A percentile compares a stretch with the other conserved stretches of the same genome.
phyloP scores from a whole-genome alignment of 2,329 filamentous ascomycete genomes.

The Mycocentrospora acerina region DNA sequence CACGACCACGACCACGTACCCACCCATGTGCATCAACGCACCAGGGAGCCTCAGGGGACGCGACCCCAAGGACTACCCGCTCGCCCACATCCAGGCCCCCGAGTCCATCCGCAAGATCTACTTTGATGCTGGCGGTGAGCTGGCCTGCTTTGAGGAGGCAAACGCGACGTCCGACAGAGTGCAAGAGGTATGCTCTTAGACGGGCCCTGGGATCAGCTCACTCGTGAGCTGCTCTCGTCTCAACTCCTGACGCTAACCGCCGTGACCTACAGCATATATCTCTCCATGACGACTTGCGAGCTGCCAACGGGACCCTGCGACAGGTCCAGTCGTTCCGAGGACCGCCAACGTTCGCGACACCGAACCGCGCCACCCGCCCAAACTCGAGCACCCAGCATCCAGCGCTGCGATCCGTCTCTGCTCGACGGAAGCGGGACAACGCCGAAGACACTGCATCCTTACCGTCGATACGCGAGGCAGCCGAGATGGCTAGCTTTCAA shows the following conservation, averaged over 20 bases:
- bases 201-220: slow-evolving; percentile 17
- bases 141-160: slow-evolving; percentile 64
- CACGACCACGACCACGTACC: slow-evolving; percentile 78
- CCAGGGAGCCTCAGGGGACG: slow-evolving; percentile 70
- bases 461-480: slow-evolving; percentile 57
- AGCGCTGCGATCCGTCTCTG: slow-evolving; percentile 27
- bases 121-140: slow-evolving; percentile 66
- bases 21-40: slow-evolving; percentile 77
- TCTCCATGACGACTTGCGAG: slow-evolving; percentile 47
- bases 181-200: slow-evolving; percentile 51
- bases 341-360: slow-evolving; percentile 44
- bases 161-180: slow-evolving; percentile 58
- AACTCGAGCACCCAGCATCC: slow-evolving; percentile 20
- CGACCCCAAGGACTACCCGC: slow-evolving; percentile 85
- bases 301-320: slow-evolving; percentile 51
- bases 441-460: slow-evolving; percentile 49
- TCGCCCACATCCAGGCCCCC: slow-evolving; percentile 81
- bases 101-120: slow-evolving; percentile 74
- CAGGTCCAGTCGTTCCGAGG: slow-evolving; percentile 43
- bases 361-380: slow-evolving; percentile 40
- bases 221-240: slow-evolving; percentile 17
- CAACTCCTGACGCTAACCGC: slow-evolving; percentile 21
- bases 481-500: slow-evolving; percentile 51
- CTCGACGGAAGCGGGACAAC: slow-evolving; percentile 47
- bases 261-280: slow-evolving; percentile 44